A percentile compares a stretch with the other conserved stretches of the same genome.
Conservation (phyloP, 768 basidiomycete genomes). For the Solioccasus polychromus region DNA sequence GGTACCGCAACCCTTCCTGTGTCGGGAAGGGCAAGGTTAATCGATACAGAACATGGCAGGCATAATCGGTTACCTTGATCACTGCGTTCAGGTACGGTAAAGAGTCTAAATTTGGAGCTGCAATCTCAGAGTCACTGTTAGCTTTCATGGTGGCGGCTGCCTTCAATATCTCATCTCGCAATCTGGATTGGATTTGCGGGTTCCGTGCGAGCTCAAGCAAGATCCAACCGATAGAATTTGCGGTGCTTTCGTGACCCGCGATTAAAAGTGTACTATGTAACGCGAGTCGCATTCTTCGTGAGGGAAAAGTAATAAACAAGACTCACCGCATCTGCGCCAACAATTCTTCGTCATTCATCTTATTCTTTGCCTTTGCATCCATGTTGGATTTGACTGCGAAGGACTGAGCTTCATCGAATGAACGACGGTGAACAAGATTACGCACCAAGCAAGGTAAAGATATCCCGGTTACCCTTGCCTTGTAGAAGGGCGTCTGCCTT, state of each 20-base stretch:
- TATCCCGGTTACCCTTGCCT: conserved; percentile 10
- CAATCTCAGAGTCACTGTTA: conserved; percentile 1
- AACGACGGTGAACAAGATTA: neutral
- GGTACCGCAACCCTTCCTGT: conserved; percentile 45
- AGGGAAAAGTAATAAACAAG: neutral
- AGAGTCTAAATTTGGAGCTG: conserved; percentile 40
- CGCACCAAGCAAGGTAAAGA: conserved; percentile 39
- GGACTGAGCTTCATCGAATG: too few species aligned
- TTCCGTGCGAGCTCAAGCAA: conserved; percentile 58
- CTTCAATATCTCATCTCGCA: conserved; percentile 39
- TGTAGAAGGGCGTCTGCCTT: conserved; percentile 8
- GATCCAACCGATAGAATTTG: conserved; percentile 54
- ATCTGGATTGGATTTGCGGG: conserved; percentile 52
- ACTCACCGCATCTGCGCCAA: conserved; percentile 15
- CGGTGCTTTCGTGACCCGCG: conserved; percentile 58
- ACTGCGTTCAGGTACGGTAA: conserved; percentile 45
- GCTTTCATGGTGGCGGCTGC: neutral
- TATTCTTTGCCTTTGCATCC: conserved; percentile 16
- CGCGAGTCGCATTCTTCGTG: neutral
- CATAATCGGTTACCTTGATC: conserved; percentile 26
- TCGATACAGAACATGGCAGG: neutral
- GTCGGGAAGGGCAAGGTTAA: neutral
- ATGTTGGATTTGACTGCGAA: conserved; percentile 21
- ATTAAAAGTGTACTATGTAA: conserved; percentile 22
- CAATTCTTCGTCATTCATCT: conserved; percentile 15